A percentile compares a stretch with the other conserved stretches of the same genome.
Conservation (phyloP, 306 rosid species). For the Acmispon strigosus region DNA sequence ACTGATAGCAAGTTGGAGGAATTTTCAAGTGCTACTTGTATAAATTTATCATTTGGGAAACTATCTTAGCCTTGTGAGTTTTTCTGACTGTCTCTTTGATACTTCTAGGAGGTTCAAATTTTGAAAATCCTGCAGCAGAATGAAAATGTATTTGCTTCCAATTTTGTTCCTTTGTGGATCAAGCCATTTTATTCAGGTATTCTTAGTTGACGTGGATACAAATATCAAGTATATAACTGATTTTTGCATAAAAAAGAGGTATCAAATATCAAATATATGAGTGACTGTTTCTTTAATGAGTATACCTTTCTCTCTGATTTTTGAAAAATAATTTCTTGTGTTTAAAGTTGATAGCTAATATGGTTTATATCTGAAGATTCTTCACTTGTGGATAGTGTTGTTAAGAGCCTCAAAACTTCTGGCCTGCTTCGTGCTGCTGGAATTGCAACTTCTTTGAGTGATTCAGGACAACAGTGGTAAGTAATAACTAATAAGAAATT, state of each 20-base stretch:
- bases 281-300: no score
- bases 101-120: conserved; percentile 39
- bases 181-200: conserved; percentile 73
- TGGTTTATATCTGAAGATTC: conserved; percentile 39
- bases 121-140: conserved; percentile 68
- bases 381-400: conserved; percentile 35
- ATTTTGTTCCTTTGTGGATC: conserved; percentile 86
- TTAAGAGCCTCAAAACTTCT: conserved; percentile 52
- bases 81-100: conserved; percentile 17
- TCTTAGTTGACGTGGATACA: no score
- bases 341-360: neutral
- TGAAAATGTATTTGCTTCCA: conserved; percentile 63
- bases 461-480: conserved; percentile 79
- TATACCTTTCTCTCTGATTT: no score
- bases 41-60: neutral
- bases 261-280: no score
- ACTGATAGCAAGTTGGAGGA: conserved; percentile 31
- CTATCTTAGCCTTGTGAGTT: conserved; percentile 1
- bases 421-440: conserved; percentile 59
- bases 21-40: neutral
- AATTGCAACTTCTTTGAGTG: conserved; percentile 62
- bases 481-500: conserved; percentile 22
- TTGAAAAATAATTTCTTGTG: neutral
- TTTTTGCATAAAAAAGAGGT: no score
- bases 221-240: no score